Evolutionary conservation across 2,329 filamentous ascomycete genomes (phyloP), one percentile per base, ranked within the genome.

Genomic region (Paraconiothyrium sp.): DNA sequence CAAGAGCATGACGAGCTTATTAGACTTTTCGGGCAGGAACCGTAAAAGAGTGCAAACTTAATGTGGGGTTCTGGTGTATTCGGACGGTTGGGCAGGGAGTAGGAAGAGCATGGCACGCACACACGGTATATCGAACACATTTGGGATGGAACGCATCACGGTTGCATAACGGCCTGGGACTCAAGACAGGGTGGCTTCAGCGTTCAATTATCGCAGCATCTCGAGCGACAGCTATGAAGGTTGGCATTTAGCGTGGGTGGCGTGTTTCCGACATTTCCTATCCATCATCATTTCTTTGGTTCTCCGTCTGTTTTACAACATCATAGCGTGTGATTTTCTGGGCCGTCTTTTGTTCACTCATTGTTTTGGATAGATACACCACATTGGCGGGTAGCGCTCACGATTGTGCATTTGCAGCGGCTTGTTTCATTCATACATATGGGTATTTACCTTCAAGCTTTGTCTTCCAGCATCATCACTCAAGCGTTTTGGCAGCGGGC

Each of bases 201-300:
- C 60, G 61, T 67, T 57, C 47, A 61, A 57, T 62, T 47, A 35
- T 51, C 41, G 51, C 58, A 58, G 65, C 64, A 62, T 58, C 65
- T 64, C 58, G 66, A 73, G 70, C 67, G 70, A 68, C 67, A 41
- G 54, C 48, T 68, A 78, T 66, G 73, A 71, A 73, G 72, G 69
- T 41, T 75, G 73, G 72, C 75, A 78, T 78, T 78, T 76, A 77
- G 75, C 76, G 72, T 71, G 68, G 73, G 76, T 74, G 58, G 67
- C 68, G 60, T 64, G 64, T 61, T 68, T 69, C 48, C 56, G 62
- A 58, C 57, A 46, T 64, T 57, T 69, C 69, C 63, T 68, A 59
- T 62, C 62, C 64, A 67, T 63, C 57, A 48, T 61, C 57, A 24
- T 64, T 46, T 59, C 55, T 64, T 63, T 64, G 41, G 24, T 66